Base-by-base conservation (phyloP, 1,284 basidiomycete species). In the Ustilago trichophora region DNA sequence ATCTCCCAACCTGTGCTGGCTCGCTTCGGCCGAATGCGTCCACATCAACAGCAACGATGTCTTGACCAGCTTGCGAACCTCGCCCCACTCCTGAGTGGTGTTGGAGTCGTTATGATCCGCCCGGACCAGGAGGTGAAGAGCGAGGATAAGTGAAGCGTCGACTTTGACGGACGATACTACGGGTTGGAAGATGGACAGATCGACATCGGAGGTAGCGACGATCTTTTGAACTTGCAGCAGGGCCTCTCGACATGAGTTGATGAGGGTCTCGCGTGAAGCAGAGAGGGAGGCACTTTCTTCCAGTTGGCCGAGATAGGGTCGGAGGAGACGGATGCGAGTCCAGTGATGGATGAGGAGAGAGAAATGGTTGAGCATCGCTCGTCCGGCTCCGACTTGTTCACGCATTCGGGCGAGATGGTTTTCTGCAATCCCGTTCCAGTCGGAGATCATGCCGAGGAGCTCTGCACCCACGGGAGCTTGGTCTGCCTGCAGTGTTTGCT, bases 171-270 rank as follows among this genome's bases (percentile, higher is more conserved):
- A 19, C 3, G 54, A 22, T 16, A 68, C 31, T 6, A 68, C 19
- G 4, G 65, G 58, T n/a, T 48, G 36, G 16, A 68, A 68, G 54
- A 68, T 54, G 13, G 65, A 68, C 9, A 68, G 47, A 10, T 68
- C 54, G 4, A 68, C 58, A 13, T 62, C 54, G 24, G 65, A 41
- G 3, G 42, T 45, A 0, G 65, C 42, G 22, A 37, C 27, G 51
- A 68, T 68, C 38, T 50, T 57, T 6, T 57, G 49, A 6, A 62
- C 46, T 29, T 62, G 50, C 13, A 45, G 15, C 13, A 68, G 35
- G 11, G 65, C 53, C 21, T 68, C 58, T n/a, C 18, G 44, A 45
- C 59, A 59, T 12, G 59, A 69, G 3, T 43, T 29, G 48, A 56
- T 32, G n/a, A 63, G 50, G 2, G 55, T 41, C 16, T 15, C 22